Percentiles rank a stretch among this genome's conserved stretches.
These are phyloP conservation scores for Ophiocordyceps sinensis DNA, from an alignment of 2,329 filamentous ascomycete species.

Conservation along the genomic window DNA sequence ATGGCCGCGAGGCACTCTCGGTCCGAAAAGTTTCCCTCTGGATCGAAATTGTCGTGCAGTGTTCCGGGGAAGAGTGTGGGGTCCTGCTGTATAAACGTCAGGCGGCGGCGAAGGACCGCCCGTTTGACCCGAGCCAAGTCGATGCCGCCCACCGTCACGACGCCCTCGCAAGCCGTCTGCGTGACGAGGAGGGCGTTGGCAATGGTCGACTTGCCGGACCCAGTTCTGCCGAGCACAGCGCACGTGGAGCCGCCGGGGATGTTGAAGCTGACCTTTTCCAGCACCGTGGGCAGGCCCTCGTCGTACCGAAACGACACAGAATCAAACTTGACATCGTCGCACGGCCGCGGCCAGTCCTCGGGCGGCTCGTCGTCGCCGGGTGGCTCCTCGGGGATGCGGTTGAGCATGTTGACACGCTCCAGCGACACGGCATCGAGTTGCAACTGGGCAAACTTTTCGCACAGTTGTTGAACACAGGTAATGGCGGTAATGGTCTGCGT, in stretches of 20 bases:
- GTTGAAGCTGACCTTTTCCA: slow-evolving; percentile 53
- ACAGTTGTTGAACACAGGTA: slow-evolving; percentile 37
- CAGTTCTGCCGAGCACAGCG: slow-evolving; percentile 66
- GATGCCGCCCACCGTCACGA: slow-evolving; percentile 38
- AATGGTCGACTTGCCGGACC: slow-evolving; percentile 74
- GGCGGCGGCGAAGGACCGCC: slow-evolving; percentile 37
- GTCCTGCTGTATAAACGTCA: slow-evolving; percentile 51
- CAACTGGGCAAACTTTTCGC: slow-evolving; percentile 66
- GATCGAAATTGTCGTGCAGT: slow-evolving; percentile 52
- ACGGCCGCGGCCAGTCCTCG: slow-evolving; percentile 60
- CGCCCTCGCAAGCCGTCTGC: slow-evolving; percentile 33
- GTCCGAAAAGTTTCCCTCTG: slow-evolving; percentile 42
- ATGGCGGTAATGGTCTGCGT: slow-evolving; percentile 30
- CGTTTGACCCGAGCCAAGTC: slow-evolving; percentile 40
- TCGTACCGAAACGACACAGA: slow-evolving; percentile 69
- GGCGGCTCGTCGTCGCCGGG: slow-evolving; percentile 54
- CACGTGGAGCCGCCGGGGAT: slow-evolving; percentile 53
- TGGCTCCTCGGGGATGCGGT: slow-evolving; percentile 64
- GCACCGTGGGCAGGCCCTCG: slow-evolving; percentile 57
- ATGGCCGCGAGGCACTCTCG: slow-evolving; percentile 36
- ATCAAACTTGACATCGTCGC: slow-evolving; percentile 61
- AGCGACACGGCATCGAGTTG: slow-evolving; percentile 90
- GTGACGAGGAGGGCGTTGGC: slow-evolving; percentile 44
- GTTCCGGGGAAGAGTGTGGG: slow-evolving; percentile 46
- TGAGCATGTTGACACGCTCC: slow-evolving; percentile 69